A percentile compares a stretch with the other conserved stretches of the same genome.
Conservation (phyloP, 352 stramenopile genomes). For the Phytophthora rubi region DNA sequence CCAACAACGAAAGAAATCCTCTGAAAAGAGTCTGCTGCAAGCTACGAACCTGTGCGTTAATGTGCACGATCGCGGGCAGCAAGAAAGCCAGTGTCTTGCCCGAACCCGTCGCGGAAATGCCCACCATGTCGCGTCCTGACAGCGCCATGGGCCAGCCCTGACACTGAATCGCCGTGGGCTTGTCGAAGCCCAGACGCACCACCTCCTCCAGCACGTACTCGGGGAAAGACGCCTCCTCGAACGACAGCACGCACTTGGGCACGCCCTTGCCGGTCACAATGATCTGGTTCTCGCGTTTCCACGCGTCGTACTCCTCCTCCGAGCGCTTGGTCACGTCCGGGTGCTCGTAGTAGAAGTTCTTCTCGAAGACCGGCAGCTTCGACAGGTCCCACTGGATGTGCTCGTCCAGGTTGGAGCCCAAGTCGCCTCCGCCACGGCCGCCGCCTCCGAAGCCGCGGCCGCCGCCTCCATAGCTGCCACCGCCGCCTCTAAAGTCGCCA, state of each 20-base stretch:
- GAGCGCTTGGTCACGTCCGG: conserved; percentile 94
- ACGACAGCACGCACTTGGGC: conserved; percentile 97
- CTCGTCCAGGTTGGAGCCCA: conserved; percentile 89
- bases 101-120: conserved; percentile 97
- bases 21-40: conserved; percentile 40
- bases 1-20: conserved; percentile 24
- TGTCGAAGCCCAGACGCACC: conserved; percentile 96
- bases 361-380: conserved; percentile 97
- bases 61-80: conserved; percentile 99
- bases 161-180: conserved; percentile 91
- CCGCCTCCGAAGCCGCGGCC: conserved; percentile 35
- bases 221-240: conserved; percentile 93
- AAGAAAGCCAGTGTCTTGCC: conserved; percentile 99
- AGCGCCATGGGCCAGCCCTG: conserved; percentile 99
- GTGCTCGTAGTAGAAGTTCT: conserved; percentile 99
- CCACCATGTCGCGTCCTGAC: conserved; percentile 98
- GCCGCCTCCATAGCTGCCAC: conserved; percentile 26
- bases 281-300: conserved; percentile 95
- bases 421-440: conserved; percentile 60
- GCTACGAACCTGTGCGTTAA: conserved; percentile 98
- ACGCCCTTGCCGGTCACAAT: conserved; percentile 95
- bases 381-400: conserved; percentile 97
- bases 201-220: conserved; percentile 99
- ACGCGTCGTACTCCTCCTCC: conserved; percentile 91
- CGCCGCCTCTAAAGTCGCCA: neutral